Percentiles rank a stretch among this genome's conserved stretches.
Evolutionary conservation across 441 rosid species (phyloP).

Genomic region (Gossypium lobatum): DNA sequence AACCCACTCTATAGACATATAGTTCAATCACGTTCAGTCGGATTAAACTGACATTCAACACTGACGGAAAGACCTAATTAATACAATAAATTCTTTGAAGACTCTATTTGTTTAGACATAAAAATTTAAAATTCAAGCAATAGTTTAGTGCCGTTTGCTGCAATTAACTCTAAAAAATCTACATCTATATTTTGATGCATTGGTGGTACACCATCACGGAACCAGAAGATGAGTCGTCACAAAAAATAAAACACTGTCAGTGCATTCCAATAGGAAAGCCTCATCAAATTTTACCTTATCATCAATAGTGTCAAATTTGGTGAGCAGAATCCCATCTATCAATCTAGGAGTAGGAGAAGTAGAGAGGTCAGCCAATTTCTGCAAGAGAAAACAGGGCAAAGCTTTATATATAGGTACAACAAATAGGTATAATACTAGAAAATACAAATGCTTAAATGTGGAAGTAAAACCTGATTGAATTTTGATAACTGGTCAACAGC

Average conservation of each 20-base stretch:
- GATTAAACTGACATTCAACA: too few species aligned
- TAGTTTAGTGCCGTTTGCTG: too few species aligned
- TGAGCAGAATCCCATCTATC: slow-evolving; percentile 93
- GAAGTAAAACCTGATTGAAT: slow-evolving; percentile 70
- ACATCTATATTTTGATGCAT: too few species aligned
- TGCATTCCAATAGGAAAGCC: background rate
- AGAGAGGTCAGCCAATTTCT: slow-evolving; percentile 90
- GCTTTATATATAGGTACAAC: background rate
- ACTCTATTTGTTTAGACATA: too few species aligned
- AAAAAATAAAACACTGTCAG: background rate
- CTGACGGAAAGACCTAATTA: too few species aligned
- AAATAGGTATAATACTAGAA: background rate
- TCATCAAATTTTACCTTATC: slow-evolving; percentile 59
- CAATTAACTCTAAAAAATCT: too few species aligned
- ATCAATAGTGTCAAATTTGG: slow-evolving; percentile 91
- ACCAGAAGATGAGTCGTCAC: too few species aligned
- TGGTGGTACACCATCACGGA: too few species aligned
- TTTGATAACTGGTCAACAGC: slow-evolving; percentile 93
- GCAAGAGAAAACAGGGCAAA: slow-evolving; percentile 16
- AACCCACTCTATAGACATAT: too few species aligned
- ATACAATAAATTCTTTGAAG: too few species aligned
- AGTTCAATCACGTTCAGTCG: too few species aligned
- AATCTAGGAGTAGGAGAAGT: slow-evolving; percentile 58
- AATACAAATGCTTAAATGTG: background rate
- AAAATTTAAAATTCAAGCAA: too few species aligned